Evolutionary conservation across 768 basidiomycete species (phyloP).

Genomic region (Pulveroboletus sp.): DNA sequence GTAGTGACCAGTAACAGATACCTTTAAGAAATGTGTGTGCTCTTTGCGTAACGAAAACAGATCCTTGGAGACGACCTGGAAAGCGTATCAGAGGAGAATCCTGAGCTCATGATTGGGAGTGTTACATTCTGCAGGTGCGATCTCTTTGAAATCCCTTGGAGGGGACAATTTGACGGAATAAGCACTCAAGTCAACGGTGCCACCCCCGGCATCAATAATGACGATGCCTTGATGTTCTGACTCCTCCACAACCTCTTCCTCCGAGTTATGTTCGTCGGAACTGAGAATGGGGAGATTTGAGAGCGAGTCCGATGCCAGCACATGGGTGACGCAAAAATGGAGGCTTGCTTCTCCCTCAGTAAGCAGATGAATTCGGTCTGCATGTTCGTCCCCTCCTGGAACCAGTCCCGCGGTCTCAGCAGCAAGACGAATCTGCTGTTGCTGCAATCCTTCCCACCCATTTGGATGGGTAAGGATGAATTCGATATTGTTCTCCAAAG

Average conservation of each 20-base stretch:
- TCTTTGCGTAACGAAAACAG: constrained; percentile 33
- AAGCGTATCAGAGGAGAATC: not conserved
- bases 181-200: constrained; percentile 39
- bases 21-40: constrained; percentile 29
- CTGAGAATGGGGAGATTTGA: not conserved
- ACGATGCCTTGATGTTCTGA: constrained; percentile 35
- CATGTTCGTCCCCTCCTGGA: constrained; percentile 6
- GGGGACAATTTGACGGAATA: constrained; percentile 27
- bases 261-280: not conserved
- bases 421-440: constrained; percentile 27
- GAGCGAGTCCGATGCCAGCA: constrained; percentile 33
- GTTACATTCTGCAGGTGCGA: constrained; percentile 32
- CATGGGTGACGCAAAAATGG: constrained; percentile 40
- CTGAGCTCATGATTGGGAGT: not conserved
- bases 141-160: constrained; percentile 30
- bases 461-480: constrained; percentile 30
- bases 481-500: constrained; percentile 18
- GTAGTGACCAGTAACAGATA: constrained; percentile 2
- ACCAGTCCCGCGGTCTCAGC: constrained; percentile 23
- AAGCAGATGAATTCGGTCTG: constrained; percentile 21
- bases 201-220: constrained; percentile 44
- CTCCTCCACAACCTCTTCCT: not conserved
- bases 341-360: constrained; percentile 28
- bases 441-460: constrained; percentile 31
- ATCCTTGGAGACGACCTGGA: constrained; percentile 37